Evolutionary conservation across 768 basidiomycete species (phyloP).

Genomic region (Termitomyces sp.): DNA sequence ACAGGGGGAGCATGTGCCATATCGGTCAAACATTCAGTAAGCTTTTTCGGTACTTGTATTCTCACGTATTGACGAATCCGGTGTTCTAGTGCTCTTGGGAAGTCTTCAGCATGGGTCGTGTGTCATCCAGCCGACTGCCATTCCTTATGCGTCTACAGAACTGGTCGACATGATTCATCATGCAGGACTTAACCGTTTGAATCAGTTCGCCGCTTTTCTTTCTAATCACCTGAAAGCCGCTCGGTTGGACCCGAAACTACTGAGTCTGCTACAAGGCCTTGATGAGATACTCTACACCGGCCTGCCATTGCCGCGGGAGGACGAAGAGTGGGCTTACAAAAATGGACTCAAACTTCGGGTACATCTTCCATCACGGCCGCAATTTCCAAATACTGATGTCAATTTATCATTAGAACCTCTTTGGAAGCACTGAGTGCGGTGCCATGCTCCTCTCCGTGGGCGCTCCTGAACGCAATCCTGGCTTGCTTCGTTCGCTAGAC

Average conservation of each 20-base stretch:
- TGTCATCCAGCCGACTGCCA: conserved; percentile 65
- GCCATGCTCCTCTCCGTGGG: conserved; percentile 65
- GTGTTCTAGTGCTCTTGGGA: conserved; percentile 62
- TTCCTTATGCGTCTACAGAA: conserved; percentile 67
- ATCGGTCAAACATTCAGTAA: conserved; percentile 76
- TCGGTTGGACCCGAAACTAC: conserved; percentile 52
- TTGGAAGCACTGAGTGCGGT: conserved; percentile 81
- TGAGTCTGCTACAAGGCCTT: conserved; percentile 52
- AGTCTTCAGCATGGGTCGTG: conserved; percentile 71
- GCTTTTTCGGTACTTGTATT: conserved; percentile 28
- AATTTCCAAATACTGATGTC: conserved; percentile 19
- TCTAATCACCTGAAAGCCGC: conserved; percentile 47
- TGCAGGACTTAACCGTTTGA: conserved; percentile 70
- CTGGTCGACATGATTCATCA: conserved; percentile 67
- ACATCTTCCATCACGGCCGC: conserved; percentile 26
- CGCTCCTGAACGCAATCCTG: conserved; percentile 47
- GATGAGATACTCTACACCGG: conserved; percentile 69
- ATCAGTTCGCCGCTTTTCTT: conserved; percentile 74
- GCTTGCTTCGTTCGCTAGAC: conserved; percentile 56
- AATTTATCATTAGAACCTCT: conserved; percentile 57
- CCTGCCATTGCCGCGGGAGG: conserved; percentile 63
- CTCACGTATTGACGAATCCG: conserved; percentile 21
- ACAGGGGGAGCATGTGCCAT: conserved; percentile 83
- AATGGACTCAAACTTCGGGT: conserved; percentile 66
- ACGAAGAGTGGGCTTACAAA: conserved; percentile 68